Percentiles rank a stretch among this genome's conserved stretches.
Conservation (phyloP, 257 asterid species). For the Linderniella brevidens region DNA sequence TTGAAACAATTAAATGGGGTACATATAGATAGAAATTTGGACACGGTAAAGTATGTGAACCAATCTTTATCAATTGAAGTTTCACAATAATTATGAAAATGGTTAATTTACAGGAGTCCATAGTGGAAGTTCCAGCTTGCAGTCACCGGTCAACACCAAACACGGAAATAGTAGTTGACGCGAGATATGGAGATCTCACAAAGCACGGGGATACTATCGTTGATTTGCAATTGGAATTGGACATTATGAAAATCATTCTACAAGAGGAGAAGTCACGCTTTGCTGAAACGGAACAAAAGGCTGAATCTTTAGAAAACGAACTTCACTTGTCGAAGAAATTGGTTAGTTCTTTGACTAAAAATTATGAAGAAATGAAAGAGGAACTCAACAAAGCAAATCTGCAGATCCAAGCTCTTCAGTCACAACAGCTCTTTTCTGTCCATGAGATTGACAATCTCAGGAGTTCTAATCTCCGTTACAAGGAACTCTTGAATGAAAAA, state of each 20-base stretch:
- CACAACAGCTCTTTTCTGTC: conserved; percentile 51
- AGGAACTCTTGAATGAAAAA: conserved; percentile 31
- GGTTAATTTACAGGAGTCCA: conserved; percentile 48
- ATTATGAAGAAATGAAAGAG: conserved; percentile 31
- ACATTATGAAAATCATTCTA: conserved; percentile 58
- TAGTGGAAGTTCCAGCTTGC: conserved; percentile 36
- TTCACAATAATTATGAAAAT: not conserved
- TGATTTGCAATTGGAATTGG: conserved; percentile 82
- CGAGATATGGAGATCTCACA: conserved; percentile 11
- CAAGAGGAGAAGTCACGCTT: conserved; percentile 59
- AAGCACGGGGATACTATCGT: conserved; percentile 34
- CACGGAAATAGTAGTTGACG: conserved; percentile 19
- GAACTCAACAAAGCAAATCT: conserved; percentile 46
- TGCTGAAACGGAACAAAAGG: conserved; percentile 35
- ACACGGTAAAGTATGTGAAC: too few relatives aligned
- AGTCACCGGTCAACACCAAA: conserved; percentile 15
- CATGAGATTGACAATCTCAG: conserved; percentile 63
- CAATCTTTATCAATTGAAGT: not conserved
- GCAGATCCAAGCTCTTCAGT: conserved; percentile 84
- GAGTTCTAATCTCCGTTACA: conserved; percentile 24
- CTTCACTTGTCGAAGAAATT: conserved; percentile 44
- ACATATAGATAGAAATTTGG: too few relatives aligned
- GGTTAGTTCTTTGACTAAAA: conserved; percentile 26
- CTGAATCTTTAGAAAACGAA: conserved; percentile 30
- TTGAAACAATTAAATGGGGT: too few relatives aligned